Evolutionary conservation across 75 land plant genomes (phyloP).

Genomic region (Sequoia sempervirens): DNA sequence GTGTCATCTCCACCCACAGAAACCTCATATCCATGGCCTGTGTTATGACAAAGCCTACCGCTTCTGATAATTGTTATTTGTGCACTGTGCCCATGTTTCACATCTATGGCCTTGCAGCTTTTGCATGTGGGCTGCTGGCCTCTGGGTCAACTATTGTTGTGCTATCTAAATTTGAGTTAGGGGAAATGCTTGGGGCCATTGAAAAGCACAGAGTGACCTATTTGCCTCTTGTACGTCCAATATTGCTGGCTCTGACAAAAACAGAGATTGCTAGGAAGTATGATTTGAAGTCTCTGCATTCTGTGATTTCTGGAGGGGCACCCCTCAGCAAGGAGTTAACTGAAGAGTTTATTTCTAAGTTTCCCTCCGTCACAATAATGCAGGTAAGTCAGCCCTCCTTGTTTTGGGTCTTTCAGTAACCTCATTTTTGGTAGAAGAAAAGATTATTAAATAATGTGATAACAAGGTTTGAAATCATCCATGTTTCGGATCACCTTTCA

Average conservation of each 20-base stretch:
- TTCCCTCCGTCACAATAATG: slow-evolving; percentile 45
- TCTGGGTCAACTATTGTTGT: slow-evolving; percentile 63
- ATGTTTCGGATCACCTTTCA: too few species aligned
- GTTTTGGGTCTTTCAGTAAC: too few species aligned
- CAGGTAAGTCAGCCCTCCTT: slow-evolving; percentile 5
- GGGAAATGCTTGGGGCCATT: slow-evolving; percentile 61
- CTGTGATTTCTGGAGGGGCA: slow-evolving; percentile 70
- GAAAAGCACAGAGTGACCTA: slow-evolving; percentile 37
- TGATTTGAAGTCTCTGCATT: slow-evolving; percentile 51
- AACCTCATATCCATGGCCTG: slow-evolving; percentile 67
- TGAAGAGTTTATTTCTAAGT: slow-evolving; percentile 63
- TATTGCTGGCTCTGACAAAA: slow-evolving; percentile 60
- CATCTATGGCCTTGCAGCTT: slow-evolving; percentile 70
- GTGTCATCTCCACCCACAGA: slow-evolving; percentile 71
- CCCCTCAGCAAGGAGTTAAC: slow-evolving; percentile 82
- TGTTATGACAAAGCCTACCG: slow-evolving; percentile 4
- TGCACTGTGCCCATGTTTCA: slow-evolving; percentile 91
- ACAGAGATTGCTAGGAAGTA: slow-evolving; percentile 32
- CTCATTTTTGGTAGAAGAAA: too few species aligned
- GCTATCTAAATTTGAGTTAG: slow-evolving; percentile 64
- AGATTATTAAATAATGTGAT: too few species aligned
- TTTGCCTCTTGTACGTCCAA: slow-evolving; percentile 88
- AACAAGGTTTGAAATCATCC: too few species aligned
- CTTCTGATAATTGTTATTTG: slow-evolving; percentile 19
- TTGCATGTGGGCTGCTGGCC: slow-evolving; percentile 43